Base-by-base conservation (phyloP, 2,329 filamentous ascomycete genomes). In the Aspergillus ochraceus region DNA sequence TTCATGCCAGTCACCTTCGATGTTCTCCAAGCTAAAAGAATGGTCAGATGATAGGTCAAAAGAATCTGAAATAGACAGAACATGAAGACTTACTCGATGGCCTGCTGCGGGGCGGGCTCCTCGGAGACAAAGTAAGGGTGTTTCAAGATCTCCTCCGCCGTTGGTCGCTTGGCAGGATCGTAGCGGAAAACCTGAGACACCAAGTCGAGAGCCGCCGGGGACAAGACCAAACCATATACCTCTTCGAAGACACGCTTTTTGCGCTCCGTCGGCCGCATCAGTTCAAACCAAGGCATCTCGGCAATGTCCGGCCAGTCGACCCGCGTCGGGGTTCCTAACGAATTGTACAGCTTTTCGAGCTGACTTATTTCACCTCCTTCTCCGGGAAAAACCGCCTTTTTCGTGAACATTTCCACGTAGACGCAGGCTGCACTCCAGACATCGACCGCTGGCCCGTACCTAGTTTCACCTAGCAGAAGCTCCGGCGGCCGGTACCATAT, bases 401-500 rank as follows among this genome's bases (percentile, higher is more conserved):
- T 87, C 1, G 92, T 96, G 74, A 99, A 98, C 62, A 99, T 97
- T 74, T 99, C 95, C 51, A 97, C 88, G 73, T 98, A 89, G 1
- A 99, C 95, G 71, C 95, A 99, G 1, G 94, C 95, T 1, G 95
- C 95, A 71, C 92, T 97, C 95, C 95, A 99, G 39, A 99, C 90
- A 71, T 97, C 93, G 14, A 96, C 92, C 2, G 91, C 91, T 0
- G 91, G 90, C 4, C 90, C 92, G 72, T 97, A 97, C 68, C 91
- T 87, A 5, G 93, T 97, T 75, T 96, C 92, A 6, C 93, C 93
- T 1, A 97, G 84, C 0, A 97, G 81, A n/a, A 97, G 83, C 74
- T 97, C 93, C 0, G 93, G 92, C 0, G 92, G 91, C 4, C 93
- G 87, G 74, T 97, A 97, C 96, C 96, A 99, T 66, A 99, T 97